Base-by-base conservation (phyloP, 495 filamentous ascomycete genomes). In the Talaromyces liani region DNA sequence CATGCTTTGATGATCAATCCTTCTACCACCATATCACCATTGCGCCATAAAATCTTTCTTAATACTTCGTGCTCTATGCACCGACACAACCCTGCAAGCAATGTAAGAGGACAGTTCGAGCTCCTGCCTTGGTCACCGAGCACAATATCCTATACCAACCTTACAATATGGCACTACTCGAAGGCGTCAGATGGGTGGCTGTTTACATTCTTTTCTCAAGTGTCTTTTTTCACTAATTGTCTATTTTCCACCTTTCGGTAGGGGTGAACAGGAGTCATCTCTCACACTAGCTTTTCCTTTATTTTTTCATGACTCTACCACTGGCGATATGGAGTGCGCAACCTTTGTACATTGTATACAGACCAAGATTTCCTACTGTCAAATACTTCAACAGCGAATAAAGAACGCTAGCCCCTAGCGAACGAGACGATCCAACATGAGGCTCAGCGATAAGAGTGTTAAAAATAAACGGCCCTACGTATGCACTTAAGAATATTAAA, bases 291-390 rank as follows among this genome's bases (percentile, higher is more conserved):
- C 31, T 33, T 22, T 20, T 58, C 22, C 4, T 33, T 22, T 58
- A 25, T 29, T 56, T 36, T 58, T 58, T 36, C 16, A 20, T 58
- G 56, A 58, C 27, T 56, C 6, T 56, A 56, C 24, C 53, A 56
- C 24, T 58, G 56, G 56, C 56, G 56, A 58, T 36, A 33, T 33
- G 56, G 56, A 36, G 29, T 36, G 56, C 29, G 56, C 56, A 20
- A 58, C 56, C 31, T 36, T 58, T 58, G 56, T 58, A 58, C 56
- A 58, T 24, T 34, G 56, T 58, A 58, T 58, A 58, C 56, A 58
- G n/a, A 33, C 27, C n/a, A 36, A 36, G 18, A 22, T 36, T 18
- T 36, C 29, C 31, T 58, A 58, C 31, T 58, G 27, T 36, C 56
- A 58, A 56, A 58, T 58, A 58, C n/a, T 58, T 36, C 27, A 31